These are phyloP conservation scores for Piromyces sp. DNA, from an alignment of 192 early-diverging fungal genomes.

Conservation along the genomic window DNA sequence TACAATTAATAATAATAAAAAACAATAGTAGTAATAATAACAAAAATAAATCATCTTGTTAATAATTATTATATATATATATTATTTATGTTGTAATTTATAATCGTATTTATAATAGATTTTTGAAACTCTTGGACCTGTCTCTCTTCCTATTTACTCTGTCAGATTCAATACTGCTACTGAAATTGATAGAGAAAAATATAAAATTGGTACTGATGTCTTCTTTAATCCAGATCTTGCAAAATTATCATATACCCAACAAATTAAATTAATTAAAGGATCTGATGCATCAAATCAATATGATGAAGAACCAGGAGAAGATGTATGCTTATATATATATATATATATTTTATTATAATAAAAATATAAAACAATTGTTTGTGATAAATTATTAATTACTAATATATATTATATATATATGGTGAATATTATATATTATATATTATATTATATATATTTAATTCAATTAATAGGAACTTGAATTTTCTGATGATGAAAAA, in stretches of 20 bases:
- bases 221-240: conserved; percentile 44
- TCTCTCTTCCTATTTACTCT: conserved; percentile 61
- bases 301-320: conserved; percentile 76
- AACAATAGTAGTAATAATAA: too few species aligned
- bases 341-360: too few species aligned
- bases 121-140: conserved; percentile 87
- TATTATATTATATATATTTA: not conserved
- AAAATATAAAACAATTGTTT: too few species aligned
- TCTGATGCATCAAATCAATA: conserved; percentile 80
- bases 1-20: too few species aligned
- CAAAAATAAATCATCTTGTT: too few species aligned
- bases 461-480: conserved; percentile 36
- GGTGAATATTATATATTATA: too few species aligned
- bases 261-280: conserved; percentile 52
- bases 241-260: conserved; percentile 43
- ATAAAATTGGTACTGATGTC: conserved; percentile 26
- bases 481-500: conserved; percentile 91
- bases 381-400: too few species aligned
- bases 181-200: conserved; percentile 33
- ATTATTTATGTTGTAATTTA: too few species aligned
- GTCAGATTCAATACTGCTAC: conserved; percentile 47
- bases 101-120: conserved; percentile 13
- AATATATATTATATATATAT: too few species aligned
- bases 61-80: too few species aligned
- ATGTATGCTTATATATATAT: conserved; percentile 15